These are phyloP conservation scores for Phytophthora brassicae DNA, from an alignment of 352 stramenopile species.

Conservation along the genomic window DNA sequence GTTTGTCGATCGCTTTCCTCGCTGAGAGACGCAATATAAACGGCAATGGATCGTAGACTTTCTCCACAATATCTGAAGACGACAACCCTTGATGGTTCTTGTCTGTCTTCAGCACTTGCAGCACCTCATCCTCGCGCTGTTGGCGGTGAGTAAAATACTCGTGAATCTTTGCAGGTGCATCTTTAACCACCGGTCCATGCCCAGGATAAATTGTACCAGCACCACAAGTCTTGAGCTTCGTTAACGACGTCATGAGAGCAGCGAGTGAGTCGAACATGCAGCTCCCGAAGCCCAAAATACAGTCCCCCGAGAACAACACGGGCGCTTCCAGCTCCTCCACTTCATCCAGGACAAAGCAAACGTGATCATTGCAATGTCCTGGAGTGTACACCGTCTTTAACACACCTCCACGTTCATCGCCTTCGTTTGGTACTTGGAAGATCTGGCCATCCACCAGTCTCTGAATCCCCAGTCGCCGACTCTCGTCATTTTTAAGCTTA, in stretches of 20 bases:
- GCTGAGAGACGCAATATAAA: conserved; percentile 56
- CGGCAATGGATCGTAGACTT: conserved; percentile 60
- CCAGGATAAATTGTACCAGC: conserved; percentile 69
- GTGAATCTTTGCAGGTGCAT: conserved; percentile 68
- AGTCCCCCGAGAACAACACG: conserved; percentile 84
- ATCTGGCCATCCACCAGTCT: conserved; percentile 41
- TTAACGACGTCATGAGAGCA: conserved; percentile 77
- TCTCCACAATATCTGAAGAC: conserved; percentile 45
- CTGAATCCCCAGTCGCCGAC: conserved; percentile 45
- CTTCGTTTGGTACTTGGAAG: conserved; percentile 33
- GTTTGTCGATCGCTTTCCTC: conserved; percentile 55
- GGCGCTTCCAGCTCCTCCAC: conserved; percentile 9
- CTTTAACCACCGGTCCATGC: conserved; percentile 65
- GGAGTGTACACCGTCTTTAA: conserved; percentile 75
- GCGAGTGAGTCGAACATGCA: conserved; percentile 84
- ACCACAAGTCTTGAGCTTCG: conserved; percentile 39
- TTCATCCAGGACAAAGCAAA: conserved; percentile 75
- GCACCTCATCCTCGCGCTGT: conserved; percentile 69
- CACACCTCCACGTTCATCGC: conserved; percentile 5
- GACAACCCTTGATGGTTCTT: conserved; percentile 24
- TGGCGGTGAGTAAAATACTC: conserved; percentile 80
- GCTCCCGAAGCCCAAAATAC: conserved; percentile 81
- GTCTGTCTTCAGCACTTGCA: conserved; percentile 40
- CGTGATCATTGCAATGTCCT: conserved; percentile 85
- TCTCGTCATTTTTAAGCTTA: conserved; percentile 50